Evolutionary conservation across 345 rosid genomes (phyloP), one percentile per base, ranked within the genome.

Genomic region (Viola odorata): DNA sequence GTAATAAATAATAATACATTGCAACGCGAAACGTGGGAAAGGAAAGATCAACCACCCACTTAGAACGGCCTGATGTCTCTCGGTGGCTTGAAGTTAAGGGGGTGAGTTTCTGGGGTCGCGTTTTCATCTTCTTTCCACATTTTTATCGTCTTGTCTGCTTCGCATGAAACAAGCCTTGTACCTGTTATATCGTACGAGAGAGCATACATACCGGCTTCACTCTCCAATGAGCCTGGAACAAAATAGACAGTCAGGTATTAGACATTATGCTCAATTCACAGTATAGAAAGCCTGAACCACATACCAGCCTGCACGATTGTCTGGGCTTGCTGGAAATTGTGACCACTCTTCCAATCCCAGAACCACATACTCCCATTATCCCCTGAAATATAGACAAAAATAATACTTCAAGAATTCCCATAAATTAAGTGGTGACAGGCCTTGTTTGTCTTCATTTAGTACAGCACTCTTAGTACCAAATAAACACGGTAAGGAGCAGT

Each of bases 341-440:
- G 97, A 61, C 97, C 99, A 41, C 97, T 91, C 77, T 76, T 91
- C 99, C 97, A 95, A 69, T 95, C 99, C 97, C 97, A 95, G 78
- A 88, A 95, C 97, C 99, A 91, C 68, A 95, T 12, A 65, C 99
- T 95, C 56, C 99, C 97, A 49, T 95, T 95, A 74, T 95, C 99
- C 69, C 99, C 99, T 94, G 68, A 42, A 14, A 62, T 23, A 15
- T 12, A 55, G 9, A 15, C 3, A 10, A 5, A 11, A 54, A 70
- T 4, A 32, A 57, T 69, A 23, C 32, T 23, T 23, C 32, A 23
- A 23, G 32, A 23, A 2, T 23, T 23, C n/a, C 61, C 41, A 66
- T 47, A 36, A 40, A 41, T 10, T 15, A 8, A 15, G 6, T 4
- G 7, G 12, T 65, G 8, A 1, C n/a, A 2, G 15, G 36, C 57